A percentile compares a stretch with the other conserved stretches of the same genome.
Evolutionary conservation across 768 basidiomycete species (phyloP).

Genomic region (Flagelloscypha sp.): DNA sequence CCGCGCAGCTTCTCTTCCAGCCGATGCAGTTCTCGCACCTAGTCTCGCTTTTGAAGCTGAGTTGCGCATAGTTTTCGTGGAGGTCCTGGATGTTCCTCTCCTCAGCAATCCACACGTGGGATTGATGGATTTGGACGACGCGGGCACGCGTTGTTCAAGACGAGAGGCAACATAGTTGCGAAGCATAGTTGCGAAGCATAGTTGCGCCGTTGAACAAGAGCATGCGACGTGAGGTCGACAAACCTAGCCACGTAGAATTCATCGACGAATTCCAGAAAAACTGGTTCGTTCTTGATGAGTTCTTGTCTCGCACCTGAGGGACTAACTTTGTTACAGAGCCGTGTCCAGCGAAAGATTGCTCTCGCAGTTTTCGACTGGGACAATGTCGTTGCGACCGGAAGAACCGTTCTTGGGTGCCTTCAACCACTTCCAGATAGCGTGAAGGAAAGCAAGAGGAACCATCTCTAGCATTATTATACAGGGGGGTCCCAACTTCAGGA

Average conservation of each 20-base stretch:
- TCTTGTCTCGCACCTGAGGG: too few relatives aligned
- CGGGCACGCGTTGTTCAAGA: conserved; percentile 39
- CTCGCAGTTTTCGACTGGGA: conserved; percentile 54
- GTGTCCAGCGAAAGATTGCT: conserved; percentile 57
- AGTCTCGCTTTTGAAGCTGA: conserved; percentile 50
- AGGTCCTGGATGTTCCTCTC: conserved; percentile 36
- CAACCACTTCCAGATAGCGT: conserved; percentile 39
- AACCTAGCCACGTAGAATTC: conserved; percentile 37
- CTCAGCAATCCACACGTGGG: conserved; percentile 45
- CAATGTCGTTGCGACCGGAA: conserved; percentile 57
- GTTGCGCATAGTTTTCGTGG: conserved; percentile 48
- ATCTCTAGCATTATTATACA: conserved; percentile 50
- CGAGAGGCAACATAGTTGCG: conserved; percentile 32
- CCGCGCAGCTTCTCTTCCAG: too few relatives aligned
- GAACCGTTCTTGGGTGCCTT: conserved; percentile 51
- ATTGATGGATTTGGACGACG: conserved; percentile 50
- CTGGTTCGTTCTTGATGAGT: conserved; percentile 38
- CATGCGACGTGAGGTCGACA: conserved; percentile 40
- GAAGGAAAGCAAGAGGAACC: conserved; percentile 45
- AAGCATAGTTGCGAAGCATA: conserved; percentile 43
- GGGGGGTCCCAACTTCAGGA: conserved; percentile 50
- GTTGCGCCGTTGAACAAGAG: too few relatives aligned
- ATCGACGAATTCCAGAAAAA: conserved; percentile 56
- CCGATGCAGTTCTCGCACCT: conserved; percentile 39
- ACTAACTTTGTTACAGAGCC: too few relatives aligned